phyloP scores from a whole-genome alignment of 768 basidiomycete species.

The Leccinum barrowsii region DNA sequence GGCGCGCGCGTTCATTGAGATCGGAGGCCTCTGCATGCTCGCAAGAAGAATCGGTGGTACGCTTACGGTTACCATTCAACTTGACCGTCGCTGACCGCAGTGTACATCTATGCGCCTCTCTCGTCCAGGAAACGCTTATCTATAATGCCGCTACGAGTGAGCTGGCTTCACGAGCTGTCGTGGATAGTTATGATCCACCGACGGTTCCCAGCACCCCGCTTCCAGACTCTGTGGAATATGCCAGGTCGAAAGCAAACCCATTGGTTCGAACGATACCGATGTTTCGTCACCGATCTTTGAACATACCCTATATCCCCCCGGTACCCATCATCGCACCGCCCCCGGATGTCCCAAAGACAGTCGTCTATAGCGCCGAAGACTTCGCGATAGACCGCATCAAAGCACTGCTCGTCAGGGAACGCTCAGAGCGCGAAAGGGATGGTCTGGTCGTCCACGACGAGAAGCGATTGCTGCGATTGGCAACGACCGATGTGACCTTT shows the following conservation, averaged over 20 bases:
- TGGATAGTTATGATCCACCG: conserved; percentile 11
- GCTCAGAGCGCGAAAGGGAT: conserved; percentile 34
- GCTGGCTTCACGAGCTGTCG: neutral
- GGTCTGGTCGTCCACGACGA: conserved; percentile 18
- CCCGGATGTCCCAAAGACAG: conserved; percentile 24
- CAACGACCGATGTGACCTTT: neutral
- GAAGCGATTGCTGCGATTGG: conserved; percentile 6
- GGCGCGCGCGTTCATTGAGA: conserved; percentile 38
- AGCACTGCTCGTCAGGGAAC: conserved; percentile 33
- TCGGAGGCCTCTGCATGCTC: conserved; percentile 25
- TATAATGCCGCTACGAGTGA: conserved; percentile 4
- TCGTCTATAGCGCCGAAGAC: conserved; percentile 33
- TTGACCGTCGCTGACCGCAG: neutral
- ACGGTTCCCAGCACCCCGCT: conserved; percentile 27
- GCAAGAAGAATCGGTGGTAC: conserved; percentile 6
- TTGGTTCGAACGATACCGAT: conserved; percentile 19
- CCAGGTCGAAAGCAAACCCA: conserved; percentile 21
- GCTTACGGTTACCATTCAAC: neutral
- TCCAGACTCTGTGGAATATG: conserved; percentile 21
- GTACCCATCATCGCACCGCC: conserved; percentile 60
- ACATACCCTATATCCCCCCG: conserved; percentile 30
- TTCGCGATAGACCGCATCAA: conserved; percentile 42
- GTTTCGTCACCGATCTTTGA: conserved; percentile 13
- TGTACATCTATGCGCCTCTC: conserved; percentile 7
- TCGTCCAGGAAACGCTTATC: conserved; percentile 8